Evolutionary conservation across 352 stramenopile genomes (phyloP), one percentile per base, ranked within the genome.

Genomic region (Aphanomyces cochlioides): DNA sequence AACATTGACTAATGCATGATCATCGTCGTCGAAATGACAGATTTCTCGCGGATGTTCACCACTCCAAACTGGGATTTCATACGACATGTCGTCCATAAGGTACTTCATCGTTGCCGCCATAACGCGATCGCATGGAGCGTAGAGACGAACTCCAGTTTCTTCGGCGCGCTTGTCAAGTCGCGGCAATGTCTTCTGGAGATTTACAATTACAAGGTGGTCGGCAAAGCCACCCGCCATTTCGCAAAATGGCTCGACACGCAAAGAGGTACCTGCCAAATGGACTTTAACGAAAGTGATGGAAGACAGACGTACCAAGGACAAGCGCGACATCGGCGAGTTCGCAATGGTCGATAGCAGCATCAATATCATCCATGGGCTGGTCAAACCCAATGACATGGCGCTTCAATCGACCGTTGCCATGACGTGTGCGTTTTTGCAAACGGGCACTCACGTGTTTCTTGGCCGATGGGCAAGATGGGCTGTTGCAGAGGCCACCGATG

Each of bases 361-460:
- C 85, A 45, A 93, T 93, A 57, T 93, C 85, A 6, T 81, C 85
- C 60, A 93, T 73, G 0, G 84, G 84, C 56, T 92, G 81, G 69
- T 93, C 84, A 75, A 93, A 93, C 34, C 82, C 81, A 53, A 93
- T 87, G 17, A 93, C 85, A 48, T 93, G 84, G 45, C 85, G 77
- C 71, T 87, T 85, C 41, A 93, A 75, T 3, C 84, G 75, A 3
- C 85, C 85, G 47, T 93, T 93, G 41, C 85, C 84, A 68, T 92
- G 84, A 3, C 85, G 79, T 38, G 85, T 93, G 34, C 85, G 82
- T 38, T 82, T 84, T 37, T 81, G 66, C 43, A 90, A 72, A 34
- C 85, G 76, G 73, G 89, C 81, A 60, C 87, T 78, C 13, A 90
- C 65, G 0, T 80, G 75, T 3, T 84, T 73, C 74, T 89, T 90